A percentile compares a stretch with the other conserved stretches of the same genome.
Conservation (phyloP, 257 asterid species). For the Gardenia jasminoides region DNA sequence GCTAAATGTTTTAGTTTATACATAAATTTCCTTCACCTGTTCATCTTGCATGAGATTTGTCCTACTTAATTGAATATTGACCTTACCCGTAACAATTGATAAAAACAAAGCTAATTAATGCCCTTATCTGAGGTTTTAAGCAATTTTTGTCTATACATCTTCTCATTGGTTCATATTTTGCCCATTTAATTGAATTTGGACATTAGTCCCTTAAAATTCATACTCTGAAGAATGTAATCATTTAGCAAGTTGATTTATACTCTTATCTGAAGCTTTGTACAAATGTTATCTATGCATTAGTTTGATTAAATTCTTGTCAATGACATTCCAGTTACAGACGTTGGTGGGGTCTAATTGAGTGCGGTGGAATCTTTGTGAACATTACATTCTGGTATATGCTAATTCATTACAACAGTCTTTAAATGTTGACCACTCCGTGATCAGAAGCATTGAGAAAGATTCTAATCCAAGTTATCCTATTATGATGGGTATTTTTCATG, state of each 20-base stretch:
- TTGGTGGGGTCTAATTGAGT: constrained; percentile 89
- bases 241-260: not conserved
- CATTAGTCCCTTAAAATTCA: no score
- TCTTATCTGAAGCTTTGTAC: not conserved
- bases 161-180: no score
- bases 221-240: not conserved
- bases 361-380: constrained; percentile 77
- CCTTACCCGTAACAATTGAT: no score
- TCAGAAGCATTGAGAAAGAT: constrained; percentile 80
- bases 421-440: constrained; percentile 43
- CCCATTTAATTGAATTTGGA: no score
- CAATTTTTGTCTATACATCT: no score
- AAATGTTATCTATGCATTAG: not conserved
- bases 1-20: not conserved
- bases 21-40: not conserved
- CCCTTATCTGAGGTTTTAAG: no score
- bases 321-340: constrained; percentile 62
- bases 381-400: constrained; percentile 86
- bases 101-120: no score
- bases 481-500: constrained; percentile 46
- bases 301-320: not conserved
- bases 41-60: not conserved
- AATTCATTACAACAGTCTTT: constrained; percentile 64
- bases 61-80: not conserved
- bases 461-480: constrained; percentile 86